Evolutionary conservation across 768 basidiomycete genomes (phyloP).

Genomic region (Mycena alexandri): DNA sequence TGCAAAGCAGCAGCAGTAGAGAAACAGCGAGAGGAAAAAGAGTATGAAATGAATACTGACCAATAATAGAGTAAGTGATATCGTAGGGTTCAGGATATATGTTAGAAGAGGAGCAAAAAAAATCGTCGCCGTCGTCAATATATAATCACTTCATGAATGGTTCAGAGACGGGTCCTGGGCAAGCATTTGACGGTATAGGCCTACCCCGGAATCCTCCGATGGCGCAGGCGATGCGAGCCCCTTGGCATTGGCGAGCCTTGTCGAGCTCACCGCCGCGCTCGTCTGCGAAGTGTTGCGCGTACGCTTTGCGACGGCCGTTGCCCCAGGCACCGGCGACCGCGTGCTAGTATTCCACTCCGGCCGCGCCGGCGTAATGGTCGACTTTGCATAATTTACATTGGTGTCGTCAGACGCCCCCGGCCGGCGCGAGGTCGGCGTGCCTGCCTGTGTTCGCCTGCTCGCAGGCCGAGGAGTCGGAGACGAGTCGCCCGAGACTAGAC

Average conservation of each 20-base stretch:
- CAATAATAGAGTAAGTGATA: constrained; percentile 38
- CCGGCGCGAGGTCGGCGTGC: constrained; percentile 60
- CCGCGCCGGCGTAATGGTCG: constrained; percentile 71
- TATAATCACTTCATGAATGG: constrained; percentile 48
- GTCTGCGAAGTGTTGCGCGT: constrained; percentile 80
- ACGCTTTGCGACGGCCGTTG: constrained; percentile 62
- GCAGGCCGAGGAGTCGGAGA: constrained; percentile 64
- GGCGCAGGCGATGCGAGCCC: constrained; percentile 78
- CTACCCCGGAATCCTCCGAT: constrained; percentile 86
- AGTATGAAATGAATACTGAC: constrained; percentile 34
- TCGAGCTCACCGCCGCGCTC: constrained; percentile 66
- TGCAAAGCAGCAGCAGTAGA: constrained; percentile 34
- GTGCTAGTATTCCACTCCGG: constrained; percentile 82
- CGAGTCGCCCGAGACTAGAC: constrained; percentile 77
- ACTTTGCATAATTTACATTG: constrained; percentile 69
- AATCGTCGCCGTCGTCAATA: constrained; percentile 6
- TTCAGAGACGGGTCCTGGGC: constrained; percentile 80
- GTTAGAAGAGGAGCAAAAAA: constrained; percentile 35
- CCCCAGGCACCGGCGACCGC: constrained; percentile 50
- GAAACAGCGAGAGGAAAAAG: constrained; percentile 37
- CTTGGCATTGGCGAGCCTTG: constrained; percentile 55
- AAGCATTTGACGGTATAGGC: constrained; percentile 85
- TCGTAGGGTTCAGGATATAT: constrained; percentile 43
- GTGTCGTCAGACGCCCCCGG: constrained; percentile 71
- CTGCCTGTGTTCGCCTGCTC: constrained; percentile 69